phyloP scores from a whole-genome alignment of 108 stramenopile genomes.

The Mediolabrus comicus region DNA sequence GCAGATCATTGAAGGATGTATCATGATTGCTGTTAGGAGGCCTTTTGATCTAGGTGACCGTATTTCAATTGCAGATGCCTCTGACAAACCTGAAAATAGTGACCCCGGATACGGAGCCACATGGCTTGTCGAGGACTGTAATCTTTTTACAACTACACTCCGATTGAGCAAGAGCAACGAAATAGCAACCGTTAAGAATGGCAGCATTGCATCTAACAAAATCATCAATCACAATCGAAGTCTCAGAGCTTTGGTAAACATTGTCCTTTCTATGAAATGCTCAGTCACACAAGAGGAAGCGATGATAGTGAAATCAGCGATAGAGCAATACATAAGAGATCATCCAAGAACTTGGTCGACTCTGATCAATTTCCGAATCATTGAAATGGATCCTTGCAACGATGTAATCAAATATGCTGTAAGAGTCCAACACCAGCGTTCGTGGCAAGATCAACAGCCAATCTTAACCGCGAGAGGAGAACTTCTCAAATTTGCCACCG shows the following conservation, averaged over 20 bases:
- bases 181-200: slow-evolving; percentile 71
- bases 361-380: slow-evolving; percentile 56
- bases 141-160: slow-evolving; percentile 69
- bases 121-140: slow-evolving; percentile 85
- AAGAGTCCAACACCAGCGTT: slow-evolving; percentile 55
- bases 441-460: slow-evolving; percentile 64
- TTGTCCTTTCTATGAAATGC: slow-evolving; percentile 46
- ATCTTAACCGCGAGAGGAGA: slow-evolving; percentile 55
- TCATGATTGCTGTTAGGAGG: slow-evolving; percentile 68
- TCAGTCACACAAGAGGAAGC: slow-evolving; percentile 54
- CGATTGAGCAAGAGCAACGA: slow-evolving; percentile 69
- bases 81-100: slow-evolving; percentile 17
- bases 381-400: slow-evolving; percentile 49
- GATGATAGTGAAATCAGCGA: slow-evolving; percentile 48
- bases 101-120: slow-evolving; percentile 37
- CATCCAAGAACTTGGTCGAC: slow-evolving; percentile 64
- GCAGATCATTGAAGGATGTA: slow-evolving; percentile 72
- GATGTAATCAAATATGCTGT: slow-evolving; percentile 46
- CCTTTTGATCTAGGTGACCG: slow-evolving; percentile 86
- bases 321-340: slow-evolving; percentile 60
- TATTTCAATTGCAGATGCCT: slow-evolving; percentile 59
- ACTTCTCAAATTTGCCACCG: slow-evolving; percentile 46
- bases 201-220: slow-evolving; percentile 46
- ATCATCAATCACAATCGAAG: slow-evolving; percentile 77
- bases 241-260: slow-evolving; percentile 54